Evolutionary conservation across 257 asterid genomes (phyloP), one percentile per base, ranked within the genome.

Genomic region (Fraxinus anomala): DNA sequence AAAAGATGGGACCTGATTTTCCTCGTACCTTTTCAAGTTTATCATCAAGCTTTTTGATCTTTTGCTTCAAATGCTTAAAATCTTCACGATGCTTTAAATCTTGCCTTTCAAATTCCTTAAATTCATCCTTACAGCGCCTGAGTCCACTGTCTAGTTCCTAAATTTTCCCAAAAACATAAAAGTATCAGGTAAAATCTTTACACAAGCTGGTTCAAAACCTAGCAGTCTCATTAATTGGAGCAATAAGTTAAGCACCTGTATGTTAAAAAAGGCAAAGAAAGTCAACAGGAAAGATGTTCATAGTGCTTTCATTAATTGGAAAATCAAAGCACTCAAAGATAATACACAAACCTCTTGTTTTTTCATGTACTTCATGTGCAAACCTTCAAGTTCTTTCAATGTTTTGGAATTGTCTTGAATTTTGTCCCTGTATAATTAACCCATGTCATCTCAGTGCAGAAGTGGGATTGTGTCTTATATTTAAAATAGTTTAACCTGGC

Each of bases 81-180:
- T 93, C 97, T 82, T 92, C 97, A 26, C 94, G 92, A 66, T 93
- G 85, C 77, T 96, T 92, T 82, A 92, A 83, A 80, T 96, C 98
- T 86, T 90, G 97, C 87, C 99, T 89, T 87, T 93, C 98, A 80
- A 88, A 96, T 82, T 93, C 99, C 92, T 93, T 92, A 82, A 96
- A 89, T 75, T 93, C 92, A 13, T 91, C 97, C 85, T 84, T 93
- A 88, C 93, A 83, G 67, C 40, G 80, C 85, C 93, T 82, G 78
- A 93, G 86, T 30, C 68, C 85, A 74, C 80, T 75, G 80, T 89
- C 98, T 31, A 96, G 92, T 80, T 91, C 99, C 99, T 95, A 82
- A 74, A 69, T 63, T 71, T 81, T 61, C 47, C 72, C 72, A 14
- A 34, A 68, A 47, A 40, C 42, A 73, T 31, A 68, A 59, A 66